Evolutionary conservation across 2,329 filamentous ascomycete species (phyloP).

Genomic region (Exophiala xenobiotica): DNA sequence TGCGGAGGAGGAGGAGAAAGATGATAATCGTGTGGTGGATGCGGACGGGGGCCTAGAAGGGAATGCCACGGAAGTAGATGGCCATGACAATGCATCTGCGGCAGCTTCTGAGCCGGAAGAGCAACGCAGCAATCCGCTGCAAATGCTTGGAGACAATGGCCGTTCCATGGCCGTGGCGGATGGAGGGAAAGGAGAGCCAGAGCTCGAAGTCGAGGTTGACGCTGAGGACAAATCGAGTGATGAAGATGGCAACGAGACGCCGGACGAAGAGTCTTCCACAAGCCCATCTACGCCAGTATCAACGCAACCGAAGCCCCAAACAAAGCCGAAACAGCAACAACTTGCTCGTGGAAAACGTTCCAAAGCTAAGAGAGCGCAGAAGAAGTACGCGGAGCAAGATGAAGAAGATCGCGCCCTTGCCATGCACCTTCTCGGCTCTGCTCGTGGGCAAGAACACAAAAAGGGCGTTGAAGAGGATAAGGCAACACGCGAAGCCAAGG

Average conservation of each 20-base stretch:
- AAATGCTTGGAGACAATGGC: slow-evolving; percentile 1
- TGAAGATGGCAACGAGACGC: not conserved
- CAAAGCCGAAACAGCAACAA: slow-evolving; percentile 24
- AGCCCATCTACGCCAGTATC: slow-evolving; percentile 23
- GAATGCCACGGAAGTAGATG: slow-evolving; percentile 31
- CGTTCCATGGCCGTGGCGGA: slow-evolving; percentile 35
- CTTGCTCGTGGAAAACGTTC: slow-evolving; percentile 34
- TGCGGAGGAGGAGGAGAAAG: slow-evolving; percentile 33
- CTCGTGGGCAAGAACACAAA: slow-evolving; percentile 61
- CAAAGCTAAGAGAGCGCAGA: slow-evolving; percentile 61
- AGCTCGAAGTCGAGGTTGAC: slow-evolving; percentile 20
- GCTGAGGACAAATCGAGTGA: slow-evolving; percentile 10
- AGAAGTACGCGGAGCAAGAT: slow-evolving; percentile 85
- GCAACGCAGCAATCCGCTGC: slow-evolving; percentile 26
- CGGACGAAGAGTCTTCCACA: slow-evolving; percentile 15
- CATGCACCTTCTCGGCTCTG: slow-evolving; percentile 81
- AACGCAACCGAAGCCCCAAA: slow-evolving; percentile 26
- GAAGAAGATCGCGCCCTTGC: slow-evolving; percentile 86
- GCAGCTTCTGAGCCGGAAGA: slow-evolving; percentile 31
- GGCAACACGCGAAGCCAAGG: slow-evolving; percentile 68
- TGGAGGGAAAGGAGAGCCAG: slow-evolving; percentile 31
- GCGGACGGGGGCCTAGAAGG: slow-evolving; percentile 38
- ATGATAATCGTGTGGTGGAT: slow-evolving; percentile 37
- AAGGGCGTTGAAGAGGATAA: slow-evolving; percentile 66
- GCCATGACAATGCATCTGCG: slow-evolving; percentile 25